phyloP scores from a whole-genome alignment of 192 early-diverging fungal genomes.

The Coemansia sp. region DNA sequence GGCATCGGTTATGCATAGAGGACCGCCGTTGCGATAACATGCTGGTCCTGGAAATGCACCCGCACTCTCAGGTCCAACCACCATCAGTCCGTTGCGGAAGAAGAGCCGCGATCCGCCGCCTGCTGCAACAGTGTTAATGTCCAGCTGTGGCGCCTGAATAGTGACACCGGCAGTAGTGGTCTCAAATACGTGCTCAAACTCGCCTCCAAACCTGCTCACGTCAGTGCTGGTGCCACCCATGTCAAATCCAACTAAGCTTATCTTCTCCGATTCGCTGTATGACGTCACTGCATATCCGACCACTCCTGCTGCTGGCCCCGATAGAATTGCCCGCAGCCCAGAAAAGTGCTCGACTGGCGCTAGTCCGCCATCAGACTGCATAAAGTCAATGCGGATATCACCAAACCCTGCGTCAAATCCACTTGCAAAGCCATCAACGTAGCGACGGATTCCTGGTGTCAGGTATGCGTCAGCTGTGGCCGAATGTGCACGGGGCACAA shows the following conservation, averaged over 20 bases:
- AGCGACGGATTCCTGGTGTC: slow-evolving; percentile 85
- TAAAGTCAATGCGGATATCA: slow-evolving; percentile 84
- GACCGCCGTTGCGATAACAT: slow-evolving; percentile 93
- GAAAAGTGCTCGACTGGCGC: slow-evolving; percentile 82
- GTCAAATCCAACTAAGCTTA: slow-evolving; percentile 92
- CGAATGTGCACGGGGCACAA: slow-evolving; percentile 89
- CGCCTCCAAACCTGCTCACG: slow-evolving; percentile 88
- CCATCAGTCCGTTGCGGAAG: slow-evolving; percentile 91
- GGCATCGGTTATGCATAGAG: slow-evolving; percentile 90
- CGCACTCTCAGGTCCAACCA: slow-evolving; percentile 90
- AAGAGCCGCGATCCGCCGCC: slow-evolving; percentile 93
- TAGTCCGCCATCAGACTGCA: slow-evolving; percentile 97
- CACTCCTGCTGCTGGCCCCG: slow-evolving; percentile 93
- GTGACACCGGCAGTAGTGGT: slow-evolving; percentile 89
- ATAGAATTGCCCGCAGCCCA: slow-evolving; percentile 89
- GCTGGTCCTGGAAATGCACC: slow-evolving; percentile 94
- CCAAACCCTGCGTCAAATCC: slow-evolving; percentile 74
- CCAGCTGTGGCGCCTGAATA: slow-evolving; percentile 93
- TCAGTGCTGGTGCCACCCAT: slow-evolving; percentile 94
- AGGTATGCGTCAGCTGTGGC: slow-evolving; percentile 92
- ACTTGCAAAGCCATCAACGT: slow-evolving; percentile 79
- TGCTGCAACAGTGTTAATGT: slow-evolving; percentile 96
- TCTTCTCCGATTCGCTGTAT: slow-evolving; percentile 26
- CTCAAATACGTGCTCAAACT: slow-evolving; percentile 92
- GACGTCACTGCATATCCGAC: slow-evolving; percentile 77